These are phyloP conservation scores for Vachellia collinsii DNA, from an alignment of 306 rosid genomes.

Conservation along the genomic window DNA sequence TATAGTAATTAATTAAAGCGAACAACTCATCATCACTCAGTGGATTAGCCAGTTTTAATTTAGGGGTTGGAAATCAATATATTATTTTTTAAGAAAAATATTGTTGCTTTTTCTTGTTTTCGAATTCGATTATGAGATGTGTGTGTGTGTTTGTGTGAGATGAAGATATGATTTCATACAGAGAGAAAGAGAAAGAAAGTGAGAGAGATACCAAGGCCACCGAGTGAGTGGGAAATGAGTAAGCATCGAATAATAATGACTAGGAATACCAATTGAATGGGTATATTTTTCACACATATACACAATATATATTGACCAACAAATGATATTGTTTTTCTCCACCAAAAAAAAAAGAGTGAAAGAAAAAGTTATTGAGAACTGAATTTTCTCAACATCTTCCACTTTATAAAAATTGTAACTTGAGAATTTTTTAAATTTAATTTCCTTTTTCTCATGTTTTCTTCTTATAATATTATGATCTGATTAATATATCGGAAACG, in stretches of 20 bases:
- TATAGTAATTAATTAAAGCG: neutral
- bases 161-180: constrained; percentile 2
- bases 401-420: neutral
- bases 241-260: constrained; percentile 48
- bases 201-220: constrained; percentile 48
- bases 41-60: neutral
- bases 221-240: constrained; percentile 56
- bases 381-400: neutral
- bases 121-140: neutral
- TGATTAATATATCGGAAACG: neutral
- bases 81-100: neutral
- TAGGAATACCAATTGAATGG: constrained; percentile 33
- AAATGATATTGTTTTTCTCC: neutral
- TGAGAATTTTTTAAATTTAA: neutral
- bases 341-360: neutral
- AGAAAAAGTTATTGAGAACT: neutral
- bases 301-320: neutral
- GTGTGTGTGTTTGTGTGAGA: neutral
- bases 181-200: constrained; percentile 21
- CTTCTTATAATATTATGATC: neutral
- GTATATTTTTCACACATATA: neutral
- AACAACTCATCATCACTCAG: neutral
- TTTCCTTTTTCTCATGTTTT: neutral
- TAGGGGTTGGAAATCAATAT: neutral
- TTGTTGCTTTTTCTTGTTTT: neutral